Conservation (phyloP, 257 asterid genomes). For the Primulina huaijiensis region DNA sequence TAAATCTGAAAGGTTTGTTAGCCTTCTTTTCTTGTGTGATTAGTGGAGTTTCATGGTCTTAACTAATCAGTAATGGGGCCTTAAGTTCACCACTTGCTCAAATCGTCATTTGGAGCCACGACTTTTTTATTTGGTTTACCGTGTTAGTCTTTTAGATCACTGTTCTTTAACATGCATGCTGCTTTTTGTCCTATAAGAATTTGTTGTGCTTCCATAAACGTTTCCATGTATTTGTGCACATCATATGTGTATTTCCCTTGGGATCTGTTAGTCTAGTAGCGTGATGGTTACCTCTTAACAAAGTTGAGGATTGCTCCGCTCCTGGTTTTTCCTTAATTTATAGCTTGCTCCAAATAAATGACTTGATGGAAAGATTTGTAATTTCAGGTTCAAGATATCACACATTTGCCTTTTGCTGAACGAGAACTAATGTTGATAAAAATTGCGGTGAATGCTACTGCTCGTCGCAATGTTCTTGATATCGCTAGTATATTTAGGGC, state of each 20-base stretch:
- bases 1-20: neutral
- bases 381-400: conserved; percentile 75
- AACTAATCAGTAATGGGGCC: neutral
- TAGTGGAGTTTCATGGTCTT: neutral
- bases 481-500: conserved; percentile 98
- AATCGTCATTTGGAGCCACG: neutral
- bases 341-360: conserved; percentile 22
- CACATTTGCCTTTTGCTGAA: conserved; percentile 92
- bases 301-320: conserved; percentile 1
- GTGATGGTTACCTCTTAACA: neutral
- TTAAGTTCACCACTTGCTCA: neutral
- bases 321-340: neutral
- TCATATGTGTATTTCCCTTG: conserved; percentile 2
- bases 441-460: conserved; percentile 85
- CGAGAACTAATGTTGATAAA: conserved; percentile 87
- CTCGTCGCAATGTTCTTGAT: conserved; percentile 89
- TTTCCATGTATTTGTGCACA: conserved; percentile 3
- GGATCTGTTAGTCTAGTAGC: conserved; percentile 11
- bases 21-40: neutral
- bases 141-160: neutral
- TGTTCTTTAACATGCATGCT: conserved; percentile 5
- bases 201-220: conserved; percentile 1
- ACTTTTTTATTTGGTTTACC: neutral
- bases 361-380: conserved; percentile 24
- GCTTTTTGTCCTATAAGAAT: neutral